These are phyloP conservation scores for Xylaria bambusicola DNA, from an alignment of 495 filamentous ascomycete genomes.

Conservation along the genomic window DNA sequence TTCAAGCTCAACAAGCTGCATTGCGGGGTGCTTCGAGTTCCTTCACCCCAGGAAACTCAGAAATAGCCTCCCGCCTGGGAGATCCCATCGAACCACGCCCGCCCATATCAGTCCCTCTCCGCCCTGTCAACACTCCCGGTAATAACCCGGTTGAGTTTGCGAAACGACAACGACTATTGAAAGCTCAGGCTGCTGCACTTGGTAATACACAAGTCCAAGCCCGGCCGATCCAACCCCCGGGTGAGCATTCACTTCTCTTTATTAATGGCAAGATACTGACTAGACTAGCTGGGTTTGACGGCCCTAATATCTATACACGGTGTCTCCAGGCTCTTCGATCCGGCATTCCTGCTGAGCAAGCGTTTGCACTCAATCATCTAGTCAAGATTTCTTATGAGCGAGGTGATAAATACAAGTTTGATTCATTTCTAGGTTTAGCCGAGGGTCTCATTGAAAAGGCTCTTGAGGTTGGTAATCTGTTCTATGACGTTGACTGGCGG, in stretches of 20 bases:
- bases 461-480: conserved; percentile 69
- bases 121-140: conserved; percentile 68
- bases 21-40: conserved; percentile 40
- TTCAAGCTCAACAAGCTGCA: conserved; percentile 37
- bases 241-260: conserved; percentile 22
- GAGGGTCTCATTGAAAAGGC: conserved; percentile 86
- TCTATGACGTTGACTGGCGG: conserved; percentile 81
- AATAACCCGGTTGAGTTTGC: conserved; percentile 66
- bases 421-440: conserved; percentile 83
- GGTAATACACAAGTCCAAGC: conserved; percentile 25
- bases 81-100: conserved; percentile 61
- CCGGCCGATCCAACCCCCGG: conserved; percentile 30
- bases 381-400: conserved; percentile 94
- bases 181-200: conserved; percentile 19
- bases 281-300: conserved; percentile 59
- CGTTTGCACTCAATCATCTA: conserved; percentile 86
- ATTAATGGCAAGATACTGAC: conserved; percentile 13
- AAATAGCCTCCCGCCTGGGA: conserved; percentile 52
- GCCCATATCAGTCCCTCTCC: conserved; percentile 58
- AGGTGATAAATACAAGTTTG: conserved; percentile 94
- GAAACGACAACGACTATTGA: conserved; percentile 45
- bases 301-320: conserved; percentile 86
- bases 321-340: conserved; percentile 80
- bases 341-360: conserved; percentile 75
- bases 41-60: conserved; percentile 40